Evolutionary conservation across 345 rosid species (phyloP).

Genomic region (Aethionema arabicum): DNA sequence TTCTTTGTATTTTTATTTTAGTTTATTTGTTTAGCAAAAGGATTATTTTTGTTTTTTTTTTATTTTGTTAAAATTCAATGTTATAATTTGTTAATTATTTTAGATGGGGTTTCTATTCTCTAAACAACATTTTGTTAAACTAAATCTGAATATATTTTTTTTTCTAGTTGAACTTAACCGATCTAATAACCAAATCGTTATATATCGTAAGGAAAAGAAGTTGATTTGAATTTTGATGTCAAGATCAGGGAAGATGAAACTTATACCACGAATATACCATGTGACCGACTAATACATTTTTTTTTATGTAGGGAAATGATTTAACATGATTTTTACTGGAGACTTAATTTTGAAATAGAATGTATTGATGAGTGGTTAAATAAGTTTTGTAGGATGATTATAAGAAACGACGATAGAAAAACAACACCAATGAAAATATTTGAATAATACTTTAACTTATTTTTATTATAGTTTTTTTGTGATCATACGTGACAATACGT

Average conservation of each 20-base stretch:
- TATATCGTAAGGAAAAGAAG: no score
- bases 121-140: conserved; percentile 1
- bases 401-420: background rate
- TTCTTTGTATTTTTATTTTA: conserved; percentile 37
- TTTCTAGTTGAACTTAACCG: background rate
- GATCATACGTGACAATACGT: no score
- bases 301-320: conserved; percentile 1
- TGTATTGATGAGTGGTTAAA: conserved; percentile 14
- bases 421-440: no score
- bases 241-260: no score
- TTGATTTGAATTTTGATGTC: no score
- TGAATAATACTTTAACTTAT: no score
- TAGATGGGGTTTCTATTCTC: conserved; percentile 1
- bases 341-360: background rate
- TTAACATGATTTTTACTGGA: background rate
- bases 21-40: conserved; percentile 35
- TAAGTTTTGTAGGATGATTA: conserved; percentile 27
- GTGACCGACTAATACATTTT: no score
- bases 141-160: background rate
- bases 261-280: no score
- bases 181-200: no score
- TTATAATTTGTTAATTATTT: conserved; percentile 32
- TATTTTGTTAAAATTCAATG: conserved; percentile 22
- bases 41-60: conserved; percentile 21
- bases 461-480: no score